Evolutionary conservation across 805 yeast species (phyloP), one percentile per base, ranked within the genome.

Genomic region (Saitoella complicata): DNA sequence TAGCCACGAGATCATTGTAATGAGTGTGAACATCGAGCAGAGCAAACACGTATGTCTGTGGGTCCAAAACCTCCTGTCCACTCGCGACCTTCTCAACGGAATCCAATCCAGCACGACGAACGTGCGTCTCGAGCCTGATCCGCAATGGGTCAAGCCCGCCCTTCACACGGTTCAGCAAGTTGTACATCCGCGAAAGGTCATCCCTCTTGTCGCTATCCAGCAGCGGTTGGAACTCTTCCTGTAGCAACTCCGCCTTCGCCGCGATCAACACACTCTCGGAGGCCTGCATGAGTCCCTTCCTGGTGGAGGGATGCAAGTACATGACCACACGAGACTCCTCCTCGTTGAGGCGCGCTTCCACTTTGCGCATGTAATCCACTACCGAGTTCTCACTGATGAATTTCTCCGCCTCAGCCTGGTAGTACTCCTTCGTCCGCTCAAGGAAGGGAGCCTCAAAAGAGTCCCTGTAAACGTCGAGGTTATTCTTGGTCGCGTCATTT

Each of bases 301-400:
- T 80, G 5, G 95, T 81, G 58, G 83, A 86, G 39, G 80, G 86
- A 61, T 88, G 94, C 61, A 91, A 71, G 56, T 81, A 80, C 58
- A 79, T 72, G 46, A 76, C 78, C 49, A 88, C 78, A 38, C 91
- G 71, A 40, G 77, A 71, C 49, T 80, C 75, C 63, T 91, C 98
- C 58, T 86, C 95, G 36, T 72, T 73, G 42, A 93, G 73, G 49
- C 96, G 71, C 44, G 73, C 71, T 53, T 82, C 86, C 37, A 95
- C 94, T 59, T 80, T 83, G 49, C 73, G 75, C 73, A 91, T 78
- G 64, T 91, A 91, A 56, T 85, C 94, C 29, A 87, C 88, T 41
- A 88, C 88, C 51, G 85, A 80, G 60, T 86, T 81, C 32, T 74
- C 72, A 3, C 71, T 63, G 48, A 91, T 67, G 58, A 77, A 86